Conservation (phyloP, 2,329 filamentous ascomycete genomes). For the Tolypocladium paradoxum region DNA sequence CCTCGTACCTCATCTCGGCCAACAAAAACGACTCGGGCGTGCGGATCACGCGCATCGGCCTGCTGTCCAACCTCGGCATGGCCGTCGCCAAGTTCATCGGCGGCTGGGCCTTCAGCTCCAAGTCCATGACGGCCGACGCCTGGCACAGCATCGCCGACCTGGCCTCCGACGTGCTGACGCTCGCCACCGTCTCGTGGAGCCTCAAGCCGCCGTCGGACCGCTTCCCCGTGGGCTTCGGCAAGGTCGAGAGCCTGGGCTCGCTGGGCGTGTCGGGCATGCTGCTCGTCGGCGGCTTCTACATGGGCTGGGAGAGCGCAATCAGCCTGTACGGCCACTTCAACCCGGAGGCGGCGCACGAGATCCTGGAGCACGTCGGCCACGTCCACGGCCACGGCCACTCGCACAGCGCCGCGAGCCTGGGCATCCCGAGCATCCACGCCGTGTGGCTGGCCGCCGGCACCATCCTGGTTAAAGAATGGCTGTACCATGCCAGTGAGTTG, state of each 20-base stretch:
- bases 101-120: constrained; percentile 89
- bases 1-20: constrained; percentile 75
- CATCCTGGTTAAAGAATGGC: constrained; percentile 89
- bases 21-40: constrained; percentile 64
- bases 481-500: constrained; percentile 88
- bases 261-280: constrained; percentile 88
- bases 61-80: constrained; percentile 83
- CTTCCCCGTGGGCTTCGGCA: constrained; percentile 89
- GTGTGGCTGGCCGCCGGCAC: constrained; percentile 89
- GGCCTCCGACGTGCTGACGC: constrained; percentile 86
- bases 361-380: constrained; percentile 50
- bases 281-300: constrained; percentile 79
- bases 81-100: constrained; percentile 86
- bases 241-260: constrained; percentile 92
- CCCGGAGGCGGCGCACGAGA: constrained; percentile 55
- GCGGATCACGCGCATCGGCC: constrained; percentile 46
- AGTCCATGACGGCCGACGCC: constrained; percentile 84
- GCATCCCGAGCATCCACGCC: constrained; percentile 76
- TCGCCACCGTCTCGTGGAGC: constrained; percentile 90
- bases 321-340: constrained; percentile 64
- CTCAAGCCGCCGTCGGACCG: constrained; percentile 70
- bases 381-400: constrained; percentile 57
- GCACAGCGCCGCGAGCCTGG: constrained; percentile 33
- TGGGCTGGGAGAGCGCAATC: constrained; percentile 66
- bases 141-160: constrained; percentile 94